Conservation (phyloP, 345 rosid species). For the Sonneratia alba region DNA sequence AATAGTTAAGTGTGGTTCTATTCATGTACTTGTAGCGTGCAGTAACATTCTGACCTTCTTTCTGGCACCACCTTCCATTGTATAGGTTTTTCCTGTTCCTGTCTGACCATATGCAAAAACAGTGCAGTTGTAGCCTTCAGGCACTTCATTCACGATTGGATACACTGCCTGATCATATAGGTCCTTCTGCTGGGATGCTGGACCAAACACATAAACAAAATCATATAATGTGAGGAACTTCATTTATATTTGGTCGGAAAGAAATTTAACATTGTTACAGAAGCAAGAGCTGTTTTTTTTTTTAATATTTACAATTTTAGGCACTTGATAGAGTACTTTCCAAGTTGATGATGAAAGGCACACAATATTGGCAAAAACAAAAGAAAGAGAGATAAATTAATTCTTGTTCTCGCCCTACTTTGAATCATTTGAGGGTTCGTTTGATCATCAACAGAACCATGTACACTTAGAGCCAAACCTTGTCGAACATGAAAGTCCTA, state of each 20-base stretch:
- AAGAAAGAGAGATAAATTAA: not conserved
- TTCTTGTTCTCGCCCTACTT: not conserved
- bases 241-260: not conserved
- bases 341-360: not conserved
- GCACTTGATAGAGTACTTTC: not conserved
- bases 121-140: constrained; percentile 96
- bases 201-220: constrained; percentile 73
- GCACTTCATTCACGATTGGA: constrained; percentile 91
- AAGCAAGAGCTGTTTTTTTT: not conserved
- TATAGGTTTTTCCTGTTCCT: constrained; percentile 96
- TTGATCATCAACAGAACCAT: not conserved
- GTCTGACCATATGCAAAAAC: constrained; percentile 99
- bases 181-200: constrained; percentile 75
- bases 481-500: constrained; percentile 85
- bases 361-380: not conserved
- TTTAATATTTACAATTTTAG: not conserved
- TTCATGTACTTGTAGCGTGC: not conserved
- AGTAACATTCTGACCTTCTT: constrained; percentile 52
- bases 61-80: constrained; percentile 98
- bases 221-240: constrained; percentile 7
- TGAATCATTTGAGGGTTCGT: not conserved
- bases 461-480: constrained; percentile 29
- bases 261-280: not conserved
- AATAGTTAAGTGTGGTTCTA: not conserved
- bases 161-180: constrained; percentile 72